Evolutionary conservation across 345 rosid genomes (phyloP).

Genomic region (Camelina hispida): DNA sequence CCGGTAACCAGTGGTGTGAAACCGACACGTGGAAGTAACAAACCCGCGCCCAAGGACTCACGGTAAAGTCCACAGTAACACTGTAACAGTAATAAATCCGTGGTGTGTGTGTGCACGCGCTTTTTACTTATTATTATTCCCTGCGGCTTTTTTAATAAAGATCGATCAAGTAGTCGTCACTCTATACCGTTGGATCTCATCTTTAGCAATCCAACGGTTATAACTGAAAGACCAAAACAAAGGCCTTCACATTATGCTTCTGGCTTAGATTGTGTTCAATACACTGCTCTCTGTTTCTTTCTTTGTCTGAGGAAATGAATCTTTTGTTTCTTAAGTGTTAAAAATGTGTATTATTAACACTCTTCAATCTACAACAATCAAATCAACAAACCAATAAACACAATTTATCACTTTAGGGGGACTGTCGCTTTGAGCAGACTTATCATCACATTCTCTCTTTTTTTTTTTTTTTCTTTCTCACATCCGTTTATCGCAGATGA

Average conservation of each 20-base stretch:
- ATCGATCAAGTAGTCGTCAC: neutral
- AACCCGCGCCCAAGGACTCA: slow-evolving; percentile 8
- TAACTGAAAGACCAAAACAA: neutral
- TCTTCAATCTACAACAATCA: slow-evolving; percentile 35
- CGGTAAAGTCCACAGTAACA: neutral
- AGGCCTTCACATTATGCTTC: neutral
- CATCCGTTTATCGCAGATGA: slow-evolving; percentile 61
- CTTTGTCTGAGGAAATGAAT: slow-evolving; percentile 7
- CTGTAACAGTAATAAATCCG: neutral
- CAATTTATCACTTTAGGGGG: neutral
- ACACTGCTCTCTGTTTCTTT: neutral
- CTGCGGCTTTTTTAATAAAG: neutral
- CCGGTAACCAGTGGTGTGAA: slow-evolving; percentile 25
- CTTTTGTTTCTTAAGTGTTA: neutral
- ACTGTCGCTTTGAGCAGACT: slow-evolving; percentile 37
- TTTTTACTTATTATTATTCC: neutral
- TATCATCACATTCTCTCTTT: slow-evolving; percentile 18
- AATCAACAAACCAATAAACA: slow-evolving; percentile 32
- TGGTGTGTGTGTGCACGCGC: slow-evolving; percentile 22
- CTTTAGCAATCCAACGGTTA: slow-evolving; percentile 11
- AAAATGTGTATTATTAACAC: slow-evolving; percentile 18
- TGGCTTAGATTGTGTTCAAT: neutral
- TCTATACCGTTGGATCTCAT: slow-evolving; percentile 17
- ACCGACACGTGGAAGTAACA: slow-evolving; percentile 45
- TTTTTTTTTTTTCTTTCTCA: neutral